Evolutionary conservation across 1,139 yeast genomes (phyloP), one percentile per base, ranked within the genome.

Genomic region (Suhomyces chickasaworum): DNA sequence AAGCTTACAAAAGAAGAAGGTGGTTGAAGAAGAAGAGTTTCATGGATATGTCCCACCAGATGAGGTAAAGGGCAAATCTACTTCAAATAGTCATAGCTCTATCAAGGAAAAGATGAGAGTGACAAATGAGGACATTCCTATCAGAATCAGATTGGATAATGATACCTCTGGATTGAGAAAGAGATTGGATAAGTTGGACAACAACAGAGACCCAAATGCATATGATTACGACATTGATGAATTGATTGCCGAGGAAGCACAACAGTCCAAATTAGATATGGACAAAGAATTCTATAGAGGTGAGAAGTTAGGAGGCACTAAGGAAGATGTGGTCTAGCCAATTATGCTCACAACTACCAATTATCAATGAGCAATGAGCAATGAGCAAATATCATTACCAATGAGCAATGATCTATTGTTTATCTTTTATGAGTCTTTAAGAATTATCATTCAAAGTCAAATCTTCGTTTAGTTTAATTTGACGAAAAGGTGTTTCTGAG

Each of bases 171-270:
- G 45, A n/a, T 49, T 47, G 42, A 37, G 53, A 44, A 49, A 42
- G 43, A 49, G 53, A 47, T 51, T 47, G 40, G 60, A 51, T 21
- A 53, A 50, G 43, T 46, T 56, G 34, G 58, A 54, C 17, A 49
- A 52, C 40, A 59, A 61, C 52, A 44, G 52, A 15, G 64, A 71
- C 49, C 75, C 76, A 4, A 63, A 68, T 56, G 56, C 52, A 23
- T 72, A 62, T 54, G 77, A 73, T 52, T 72, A 88, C 56, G 84
- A 82, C 45, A 70, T 89, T 49, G 91, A 90, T 60, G 64, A 61
- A 42, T 59, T 62, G 57, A 59, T 61, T 30, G 43, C 49, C 13
- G 66, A 62, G 18, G 66, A 62, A 39, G 54, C 51, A n/a, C 55
- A 45, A 15, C 48, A 45, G 8, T 59, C 57, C 15, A 54, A 34